Evolutionary conservation across 2,329 filamentous ascomycete species (phyloP).

Genomic region (Stachybotrys chlorohalonatus): DNA sequence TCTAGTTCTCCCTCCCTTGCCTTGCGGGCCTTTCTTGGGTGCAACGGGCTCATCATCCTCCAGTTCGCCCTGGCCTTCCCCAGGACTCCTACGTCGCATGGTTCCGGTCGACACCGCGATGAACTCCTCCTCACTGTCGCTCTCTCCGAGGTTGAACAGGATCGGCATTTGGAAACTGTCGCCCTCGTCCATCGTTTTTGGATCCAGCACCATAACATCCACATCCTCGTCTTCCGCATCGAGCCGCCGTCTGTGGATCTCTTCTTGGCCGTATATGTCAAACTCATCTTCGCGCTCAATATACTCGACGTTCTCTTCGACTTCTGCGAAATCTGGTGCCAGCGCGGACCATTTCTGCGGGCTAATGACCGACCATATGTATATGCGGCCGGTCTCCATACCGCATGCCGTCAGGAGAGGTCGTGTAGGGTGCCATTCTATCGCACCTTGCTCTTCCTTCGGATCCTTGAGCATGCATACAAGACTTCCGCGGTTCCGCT

Average conservation of each 20-base stretch:
- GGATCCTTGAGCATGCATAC: constrained; percentile 96
- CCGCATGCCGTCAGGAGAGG: constrained; percentile 87
- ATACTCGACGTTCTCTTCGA: constrained; percentile 97
- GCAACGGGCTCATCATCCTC: constrained; percentile 32
- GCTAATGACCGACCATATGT: constrained; percentile 91
- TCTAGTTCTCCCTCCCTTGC: constrained; percentile 29
- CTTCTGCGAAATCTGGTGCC: constrained; percentile 92
- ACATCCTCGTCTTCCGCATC: constrained; percentile 91
- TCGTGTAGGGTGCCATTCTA: constrained; percentile 91
- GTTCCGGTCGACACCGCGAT: constrained; percentile 64
- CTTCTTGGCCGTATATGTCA: constrained; percentile 91
- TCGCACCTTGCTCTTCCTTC: constrained; percentile 90
- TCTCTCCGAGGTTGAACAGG: constrained; percentile 84
- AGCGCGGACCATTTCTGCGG: constrained; percentile 96
- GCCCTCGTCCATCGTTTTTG: constrained; percentile 50
- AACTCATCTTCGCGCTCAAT: constrained; percentile 95
- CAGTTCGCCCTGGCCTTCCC: constrained; percentile 56
- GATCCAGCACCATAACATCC: constrained; percentile 75
- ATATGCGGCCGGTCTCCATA: constrained; percentile 84
- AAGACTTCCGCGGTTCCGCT: constrained; percentile 83
- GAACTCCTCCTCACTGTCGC: constrained; percentile 89
- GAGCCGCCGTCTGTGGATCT: constrained; percentile 82
- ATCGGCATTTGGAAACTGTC: constrained; percentile 84
- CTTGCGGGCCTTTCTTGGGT: constrained; percentile 27
- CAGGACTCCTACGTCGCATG: constrained; percentile 77